phyloP scores from a whole-genome alignment of 1,284 basidiomycete species.

The Boletus hoseneyae region DNA sequence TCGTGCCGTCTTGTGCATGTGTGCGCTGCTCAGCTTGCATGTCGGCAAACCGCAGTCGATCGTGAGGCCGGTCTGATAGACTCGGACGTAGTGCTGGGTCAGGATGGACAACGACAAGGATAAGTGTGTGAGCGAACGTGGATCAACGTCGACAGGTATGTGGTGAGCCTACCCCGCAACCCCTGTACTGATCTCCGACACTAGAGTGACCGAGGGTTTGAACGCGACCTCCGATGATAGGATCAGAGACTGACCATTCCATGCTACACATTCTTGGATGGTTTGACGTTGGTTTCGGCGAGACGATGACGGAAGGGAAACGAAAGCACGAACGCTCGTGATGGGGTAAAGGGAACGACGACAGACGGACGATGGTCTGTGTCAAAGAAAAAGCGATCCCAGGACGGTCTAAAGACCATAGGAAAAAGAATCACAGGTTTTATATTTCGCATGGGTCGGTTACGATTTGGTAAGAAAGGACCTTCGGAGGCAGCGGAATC shows the following conservation, averaged over 20 bases:
- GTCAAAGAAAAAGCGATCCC: background rate
- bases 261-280: conserved; percentile 39
- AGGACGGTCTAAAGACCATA: background rate
- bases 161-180: conserved; percentile 47
- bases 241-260: conserved; percentile 38
- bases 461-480: conserved; percentile 31
- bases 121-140: conserved; percentile 3
- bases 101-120: conserved; percentile 23
- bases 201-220: conserved; percentile 31
- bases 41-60: conserved; percentile 40
- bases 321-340: background rate
- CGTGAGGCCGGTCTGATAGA: conserved; percentile 45
- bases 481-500: conserved; percentile 32
- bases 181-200: conserved; percentile 61
- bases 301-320: background rate
- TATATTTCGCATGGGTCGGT: conserved; percentile 26
- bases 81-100: conserved; percentile 59
- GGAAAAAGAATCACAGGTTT: conserved; percentile 20
- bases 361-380: background rate
- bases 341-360: background rate
- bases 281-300: conserved; percentile 1
- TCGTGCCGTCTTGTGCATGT: conserved; percentile 43
- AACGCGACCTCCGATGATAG: background rate
- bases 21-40: conserved; percentile 43
- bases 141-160: background rate